Conservation (phyloP, 129 eudicot species). For the Escallonia rubra region DNA sequence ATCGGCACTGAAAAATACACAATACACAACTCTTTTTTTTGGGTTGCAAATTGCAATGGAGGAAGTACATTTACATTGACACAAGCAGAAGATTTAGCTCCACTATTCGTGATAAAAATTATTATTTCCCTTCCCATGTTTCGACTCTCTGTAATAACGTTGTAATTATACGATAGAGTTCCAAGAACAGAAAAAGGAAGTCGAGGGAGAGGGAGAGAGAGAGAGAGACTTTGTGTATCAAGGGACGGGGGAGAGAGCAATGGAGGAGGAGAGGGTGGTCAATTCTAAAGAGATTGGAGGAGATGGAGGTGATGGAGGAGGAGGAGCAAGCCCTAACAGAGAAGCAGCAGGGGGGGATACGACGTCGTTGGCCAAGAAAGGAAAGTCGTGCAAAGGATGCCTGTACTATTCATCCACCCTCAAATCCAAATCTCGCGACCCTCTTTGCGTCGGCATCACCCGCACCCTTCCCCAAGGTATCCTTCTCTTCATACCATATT, state of each 20-base stretch:
- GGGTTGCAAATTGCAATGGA: too few relatives aligned
- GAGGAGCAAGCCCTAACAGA: neutral
- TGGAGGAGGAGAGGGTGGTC: constrained; percentile 1
- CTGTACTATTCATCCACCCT: constrained; percentile 69
- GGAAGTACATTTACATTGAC: too few relatives aligned
- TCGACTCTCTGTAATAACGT: too few relatives aligned
- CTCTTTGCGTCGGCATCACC: constrained; percentile 86
- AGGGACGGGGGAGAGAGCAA: neutral
- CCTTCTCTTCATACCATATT: neutral
- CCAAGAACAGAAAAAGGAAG: neutral
- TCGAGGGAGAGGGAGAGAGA: neutral
- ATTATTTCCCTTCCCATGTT: too few relatives aligned
- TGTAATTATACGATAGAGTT: too few relatives aligned
- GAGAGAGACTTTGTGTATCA: too few relatives aligned
- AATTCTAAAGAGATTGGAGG: neutral
- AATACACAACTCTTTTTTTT: too few relatives aligned
- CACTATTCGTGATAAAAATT: neutral
- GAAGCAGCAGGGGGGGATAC: constrained; percentile 12
- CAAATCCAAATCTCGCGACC: constrained; percentile 70
- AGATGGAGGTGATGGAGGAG: neutral
- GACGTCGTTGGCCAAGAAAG: constrained; percentile 25
- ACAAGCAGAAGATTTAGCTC: constrained; percentile 16
- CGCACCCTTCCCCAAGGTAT: constrained; percentile 78
- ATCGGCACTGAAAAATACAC: too few relatives aligned
- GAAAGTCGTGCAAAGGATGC: constrained; percentile 83